These are phyloP conservation scores for Saturnispora halmiae DNA, from an alignment of 805 yeast species.

Conservation along the genomic window DNA sequence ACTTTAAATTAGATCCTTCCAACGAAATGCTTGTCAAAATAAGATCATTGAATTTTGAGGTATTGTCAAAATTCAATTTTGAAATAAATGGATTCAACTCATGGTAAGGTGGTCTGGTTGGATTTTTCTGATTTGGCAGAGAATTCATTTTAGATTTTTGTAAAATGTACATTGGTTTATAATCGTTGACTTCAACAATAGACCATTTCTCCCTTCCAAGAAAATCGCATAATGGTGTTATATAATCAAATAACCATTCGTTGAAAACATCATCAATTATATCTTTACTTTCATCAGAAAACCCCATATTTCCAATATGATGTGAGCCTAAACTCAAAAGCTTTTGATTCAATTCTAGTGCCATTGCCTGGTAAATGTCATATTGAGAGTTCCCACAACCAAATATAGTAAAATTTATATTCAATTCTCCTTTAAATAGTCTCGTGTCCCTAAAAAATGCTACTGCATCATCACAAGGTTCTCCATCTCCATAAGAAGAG, in stretches of 20 bases:
- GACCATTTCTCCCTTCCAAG: slow-evolving; percentile 1
- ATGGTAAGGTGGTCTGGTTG: slow-evolving; percentile 21
- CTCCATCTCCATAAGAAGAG: slow-evolving; percentile 96
- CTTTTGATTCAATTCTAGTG: slow-evolving; percentile 45
- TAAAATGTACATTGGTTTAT: slow-evolving; percentile 51
- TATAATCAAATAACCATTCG: slow-evolving; percentile 79
- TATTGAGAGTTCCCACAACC: slow-evolving; percentile 92
- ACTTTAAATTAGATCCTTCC: slow-evolving; percentile 65
- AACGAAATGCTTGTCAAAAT: slow-evolving; percentile 60
- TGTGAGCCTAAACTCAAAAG: slow-evolving; percentile 53
- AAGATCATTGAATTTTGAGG: slow-evolving; percentile 55
- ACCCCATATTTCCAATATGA: slow-evolving; percentile 58
- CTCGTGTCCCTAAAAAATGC: slow-evolving; percentile 47
- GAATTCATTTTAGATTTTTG: slow-evolving; percentile 20
- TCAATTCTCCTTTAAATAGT: slow-evolving; percentile 17
- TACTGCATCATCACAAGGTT: slow-evolving; percentile 84
- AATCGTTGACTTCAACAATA: slow-evolving; percentile 21
- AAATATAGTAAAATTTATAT: slow-evolving; percentile 53
- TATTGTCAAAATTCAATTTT: slow-evolving; percentile 31
- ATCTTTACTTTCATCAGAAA: slow-evolving; percentile 88
- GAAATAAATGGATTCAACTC: slow-evolving; percentile 55
- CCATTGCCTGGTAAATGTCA: slow-evolving; percentile 77
- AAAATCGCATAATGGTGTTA: slow-evolving; percentile 31
- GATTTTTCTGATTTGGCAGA: not conserved
- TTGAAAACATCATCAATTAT: slow-evolving; percentile 85